Conservation (phyloP, 1,139 yeast species). For the Yamadazyma epiphylla region DNA sequence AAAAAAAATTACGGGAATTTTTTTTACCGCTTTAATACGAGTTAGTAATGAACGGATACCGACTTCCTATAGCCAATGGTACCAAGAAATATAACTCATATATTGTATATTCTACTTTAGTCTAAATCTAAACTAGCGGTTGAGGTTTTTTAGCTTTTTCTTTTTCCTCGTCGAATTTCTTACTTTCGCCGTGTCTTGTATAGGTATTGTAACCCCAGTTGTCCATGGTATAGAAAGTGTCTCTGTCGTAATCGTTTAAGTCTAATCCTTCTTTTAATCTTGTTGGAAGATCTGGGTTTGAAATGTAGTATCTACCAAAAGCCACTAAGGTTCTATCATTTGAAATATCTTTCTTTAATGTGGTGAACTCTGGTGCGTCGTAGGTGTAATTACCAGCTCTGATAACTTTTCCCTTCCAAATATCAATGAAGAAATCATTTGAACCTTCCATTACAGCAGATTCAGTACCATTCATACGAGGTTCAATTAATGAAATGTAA, state of each 20-base stretch:
- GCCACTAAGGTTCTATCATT: slow-evolving; percentile 32
- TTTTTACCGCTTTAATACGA: too few species aligned
- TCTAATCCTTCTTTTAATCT: slow-evolving; percentile 22
- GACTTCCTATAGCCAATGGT: too few species aligned
- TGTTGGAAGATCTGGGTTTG: slow-evolving; percentile 47
- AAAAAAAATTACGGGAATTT: too few species aligned
- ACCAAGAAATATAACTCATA: too few species aligned
- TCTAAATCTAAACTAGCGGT: too few species aligned
- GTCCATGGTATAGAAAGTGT: slow-evolving; percentile 17
- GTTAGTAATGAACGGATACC: too few species aligned
- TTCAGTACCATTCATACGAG: slow-evolving; percentile 17
- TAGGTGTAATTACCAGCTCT: slow-evolving; percentile 12
- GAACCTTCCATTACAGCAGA: slow-evolving; percentile 41
- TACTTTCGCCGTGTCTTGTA: slow-evolving; percentile 4
- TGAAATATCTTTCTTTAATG: slow-evolving; percentile 19
- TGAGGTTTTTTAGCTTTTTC: slow-evolving; percentile 7
- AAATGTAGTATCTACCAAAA: slow-evolving; percentile 42
- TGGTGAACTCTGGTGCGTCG: slow-evolving; percentile 1
- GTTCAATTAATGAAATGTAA: slow-evolving; percentile 21
- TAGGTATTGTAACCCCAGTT: slow-evolving; percentile 20
- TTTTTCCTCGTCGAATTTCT: slow-evolving; percentile 12
- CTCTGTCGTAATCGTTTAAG: slow-evolving; percentile 18
- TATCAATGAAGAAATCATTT: slow-evolving; percentile 9
- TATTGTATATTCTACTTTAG: too few species aligned
- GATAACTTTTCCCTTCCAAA: slow-evolving; percentile 41